Evolutionary conservation across 768 basidiomycete species (phyloP).

Genomic region (Hirschioporus abietinus): DNA sequence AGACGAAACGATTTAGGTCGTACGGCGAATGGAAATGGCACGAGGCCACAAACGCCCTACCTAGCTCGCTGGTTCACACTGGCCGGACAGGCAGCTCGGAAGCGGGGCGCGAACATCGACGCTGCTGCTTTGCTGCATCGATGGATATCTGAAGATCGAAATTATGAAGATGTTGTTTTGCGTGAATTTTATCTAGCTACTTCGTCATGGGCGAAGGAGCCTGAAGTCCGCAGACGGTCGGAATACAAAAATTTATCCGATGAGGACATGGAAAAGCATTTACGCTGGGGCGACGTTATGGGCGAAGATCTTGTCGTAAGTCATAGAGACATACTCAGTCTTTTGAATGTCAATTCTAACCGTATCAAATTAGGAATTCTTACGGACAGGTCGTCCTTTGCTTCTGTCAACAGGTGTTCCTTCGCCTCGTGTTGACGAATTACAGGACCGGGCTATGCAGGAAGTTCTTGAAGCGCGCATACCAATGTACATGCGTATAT

Average conservation of each 20-base stretch:
- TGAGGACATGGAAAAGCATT: background rate
- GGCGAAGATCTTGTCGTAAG: conserved; percentile 9
- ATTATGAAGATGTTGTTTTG: conserved; percentile 55
- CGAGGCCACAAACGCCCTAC: conserved; percentile 37
- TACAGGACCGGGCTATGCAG: conserved; percentile 44
- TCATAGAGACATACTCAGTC: background rate
- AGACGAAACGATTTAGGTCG: background rate
- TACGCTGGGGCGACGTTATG: conserved; percentile 6
- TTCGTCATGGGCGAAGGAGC: conserved; percentile 36
- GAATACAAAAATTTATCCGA: conserved; percentile 52
- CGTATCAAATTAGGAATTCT: conserved; percentile 43
- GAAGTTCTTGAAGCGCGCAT: conserved; percentile 47
- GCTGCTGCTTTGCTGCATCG: conserved; percentile 50
- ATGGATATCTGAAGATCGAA: conserved; percentile 50
- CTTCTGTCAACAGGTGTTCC: conserved; percentile 59
- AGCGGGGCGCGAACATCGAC: conserved; percentile 56
- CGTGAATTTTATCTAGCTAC: conserved; percentile 60
- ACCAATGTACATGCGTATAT: conserved; percentile 49
- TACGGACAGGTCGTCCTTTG: conserved; percentile 61
- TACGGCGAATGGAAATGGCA: background rate
- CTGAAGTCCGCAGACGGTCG: background rate
- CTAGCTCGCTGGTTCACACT: conserved; percentile 58
- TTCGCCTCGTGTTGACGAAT: conserved; percentile 43
- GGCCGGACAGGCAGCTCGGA: conserved; percentile 44
- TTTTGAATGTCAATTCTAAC: background rate